Evolutionary conservation across 140 eudicot genomes (phyloP), one percentile per base, ranked within the genome.

Genomic region (Stevia rebaudiana): DNA sequence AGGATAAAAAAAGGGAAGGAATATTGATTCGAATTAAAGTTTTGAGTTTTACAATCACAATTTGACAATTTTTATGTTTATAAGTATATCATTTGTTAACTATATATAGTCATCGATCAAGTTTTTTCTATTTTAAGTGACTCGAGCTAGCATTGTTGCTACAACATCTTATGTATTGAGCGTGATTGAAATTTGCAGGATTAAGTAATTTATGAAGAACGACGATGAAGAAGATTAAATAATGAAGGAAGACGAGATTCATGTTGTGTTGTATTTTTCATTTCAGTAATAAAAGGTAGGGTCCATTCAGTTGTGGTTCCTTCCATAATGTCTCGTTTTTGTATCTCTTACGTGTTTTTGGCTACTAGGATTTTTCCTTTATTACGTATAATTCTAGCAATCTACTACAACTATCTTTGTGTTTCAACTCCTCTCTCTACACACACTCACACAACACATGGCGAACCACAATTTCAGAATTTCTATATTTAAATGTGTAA

Each of bases 231-330:
- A 12, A 24, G 41, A 19, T 42, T 17, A 28, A 53, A 44, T 18
- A 68, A 72, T 31, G 22, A 73, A 73, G 23, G 36, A n/a, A n/a
- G n/a, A n/a, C n/a, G 35, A 53, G 67, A 51, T 33, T n/a, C 65
- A 43, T 47, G 6, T 39, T 35, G 60, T 64, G 40, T 64, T 64
- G 60, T 53, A 18, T 4, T 64, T 43, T 73, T 43, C 33, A n/a
- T 42, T 63, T 63, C 39, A 42, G 51, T n/a, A 63, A 63, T 72
- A 72, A 72, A 21, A 53, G 58, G 53, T 63, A 16, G 44, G 50
- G 72, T 31, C 33, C 66, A 63, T 52, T 53, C 21, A n/a, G 66
- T 37, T 53, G 43, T 72, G 77, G 65, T 51, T 54, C 59, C 41
- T 22, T 53, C 28, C 15, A 8, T 53, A 17, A 0, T n/a, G 58